These are phyloP conservation scores for Aspergillus awamori DNA, from an alignment of 2,329 filamentous ascomycete genomes.

Conservation along the genomic window DNA sequence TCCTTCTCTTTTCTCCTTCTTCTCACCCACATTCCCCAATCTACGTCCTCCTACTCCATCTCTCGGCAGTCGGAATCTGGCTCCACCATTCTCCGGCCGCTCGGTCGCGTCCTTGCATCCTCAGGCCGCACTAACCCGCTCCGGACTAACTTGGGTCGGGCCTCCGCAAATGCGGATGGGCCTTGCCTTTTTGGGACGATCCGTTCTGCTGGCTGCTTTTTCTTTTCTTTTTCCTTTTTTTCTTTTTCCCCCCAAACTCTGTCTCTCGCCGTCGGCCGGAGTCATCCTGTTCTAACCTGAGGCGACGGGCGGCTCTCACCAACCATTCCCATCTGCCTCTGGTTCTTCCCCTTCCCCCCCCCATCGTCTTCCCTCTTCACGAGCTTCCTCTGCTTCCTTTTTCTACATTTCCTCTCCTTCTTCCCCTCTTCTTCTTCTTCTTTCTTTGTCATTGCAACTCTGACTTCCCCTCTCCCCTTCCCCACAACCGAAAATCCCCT, in stretches of 20 bases:
- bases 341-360: slow-evolving; percentile 20
- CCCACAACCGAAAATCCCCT: neutral
- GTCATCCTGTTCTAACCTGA: slow-evolving; percentile 9
- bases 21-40: no score
- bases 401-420: slow-evolving; percentile 12
- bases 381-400: slow-evolving; percentile 18
- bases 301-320: neutral
- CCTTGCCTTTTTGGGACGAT: slow-evolving; percentile 1
- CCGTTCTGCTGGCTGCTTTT: neutral
- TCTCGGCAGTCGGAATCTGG: slow-evolving; percentile 27
- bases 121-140: slow-evolving; percentile 18
- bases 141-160: slow-evolving; percentile 19
- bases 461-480: slow-evolving; percentile 16
- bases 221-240: no score
- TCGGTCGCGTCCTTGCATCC: slow-evolving; percentile 22
- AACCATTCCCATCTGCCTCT: slow-evolving; percentile 28
- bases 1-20: neutral
- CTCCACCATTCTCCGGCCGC: slow-evolving; percentile 23
- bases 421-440: slow-evolving; percentile 13
- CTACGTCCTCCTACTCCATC: slow-evolving; percentile 1
- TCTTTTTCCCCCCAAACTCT: neutral
- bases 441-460: slow-evolving; percentile 18
- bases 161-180: slow-evolving; percentile 18
- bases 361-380: slow-evolving; percentile 23
- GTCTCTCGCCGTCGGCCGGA: slow-evolving; percentile 1